Base-by-base conservation (phyloP, 805 yeast genomes). In the Lipomyces mesembrius region DNA sequence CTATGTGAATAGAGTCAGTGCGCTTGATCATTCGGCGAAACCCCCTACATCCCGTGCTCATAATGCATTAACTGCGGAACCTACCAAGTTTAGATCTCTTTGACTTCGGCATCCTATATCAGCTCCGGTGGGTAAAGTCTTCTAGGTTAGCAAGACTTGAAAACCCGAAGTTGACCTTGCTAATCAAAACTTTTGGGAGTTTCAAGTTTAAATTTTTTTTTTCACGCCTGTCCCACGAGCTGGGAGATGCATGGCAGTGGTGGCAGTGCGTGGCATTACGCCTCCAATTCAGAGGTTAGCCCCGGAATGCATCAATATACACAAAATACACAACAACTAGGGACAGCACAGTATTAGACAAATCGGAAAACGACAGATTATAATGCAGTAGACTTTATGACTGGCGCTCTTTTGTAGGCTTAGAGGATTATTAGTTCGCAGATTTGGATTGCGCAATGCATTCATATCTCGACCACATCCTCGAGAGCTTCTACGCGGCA, bases 381-480 rank as follows among this genome's bases (percentile, higher is more conserved):
- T 11, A 37, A 37, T 37, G 39, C 39, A 37, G 32, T 29, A 29
- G 32, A 5, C 7, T 29, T 29, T 29, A 29, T 29, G 5, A 29
- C 32, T 29, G 32, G 7, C 32, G 7, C 32, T 29, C 32, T 29
- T 29, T 29, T 29, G 32, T 5, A 29, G 43, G 43, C 5, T 37
- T 37, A 17, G 17, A 12, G n/a, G 3, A 37, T 37, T 37, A 17
- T 17, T 37, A 8, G 11, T 17, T 17, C 25, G 22, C 49, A 17
- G 9, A n/a, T 43, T 43, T 43, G 49, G 49, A 43, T n/a, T 7
- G 20, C 27, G 62, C 61, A 20, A 92, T 92, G 97, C 81, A 87
- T 68, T 84, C 86, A 55, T 93, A 90, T 79, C 92, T 94, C 97
- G 97, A 94, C 73, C 89, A 88, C 77, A 84, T 94, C 39, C 88